Evolutionary conservation across 1,139 yeast genomes (phyloP), one percentile per base, ranked within the genome.

Genomic region (Suhomyces bribrorum): DNA sequence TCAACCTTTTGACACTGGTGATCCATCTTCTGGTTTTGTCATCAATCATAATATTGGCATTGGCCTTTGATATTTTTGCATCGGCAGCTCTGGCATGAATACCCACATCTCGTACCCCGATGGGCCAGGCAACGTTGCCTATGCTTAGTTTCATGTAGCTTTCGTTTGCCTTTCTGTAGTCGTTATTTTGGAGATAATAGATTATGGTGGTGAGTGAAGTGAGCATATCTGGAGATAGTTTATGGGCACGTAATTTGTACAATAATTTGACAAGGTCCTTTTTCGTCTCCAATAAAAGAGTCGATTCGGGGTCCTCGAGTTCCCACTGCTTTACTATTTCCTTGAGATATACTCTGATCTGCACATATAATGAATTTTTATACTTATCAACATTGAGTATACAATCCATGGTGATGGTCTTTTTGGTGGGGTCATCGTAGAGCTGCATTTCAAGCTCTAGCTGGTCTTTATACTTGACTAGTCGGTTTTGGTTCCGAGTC

Each of bases 121-220:
- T 85, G 2, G 96, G 96, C 95, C 96, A 88, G 2, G 95, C 92
- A 2, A 86, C 88, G 49, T 86, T 86, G 1, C 96, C 96, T 24
- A 88, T 82, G 53, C 94, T 83, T 46, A 88, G 64, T 47, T 83
- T 77, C 72, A 86, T 68, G 56, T 88, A 88, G 26, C 82, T 71
- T 50, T 85, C 87, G 44, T 78, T 77, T 4, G 95, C 90, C 37
- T 66, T 66, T 27, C 65, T 61, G 50, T 59, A 81, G 26, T 83
- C 71, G 13, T 62, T 56, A 8, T 62, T 57, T 58, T 88, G 95
- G 14, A 86, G 37, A 50, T 83, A 73, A 52, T 75, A 71, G 6
- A 83, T 52, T 2, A 85, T 75, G 0, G 88, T 82, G 2, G 81
- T 67, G 15, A 88, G 59, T 0, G 86, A 76, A 0, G 75, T 73